Conservation (phyloP, 2,329 filamentous ascomycete genomes). For the Raffaelea arxii region DNA sequence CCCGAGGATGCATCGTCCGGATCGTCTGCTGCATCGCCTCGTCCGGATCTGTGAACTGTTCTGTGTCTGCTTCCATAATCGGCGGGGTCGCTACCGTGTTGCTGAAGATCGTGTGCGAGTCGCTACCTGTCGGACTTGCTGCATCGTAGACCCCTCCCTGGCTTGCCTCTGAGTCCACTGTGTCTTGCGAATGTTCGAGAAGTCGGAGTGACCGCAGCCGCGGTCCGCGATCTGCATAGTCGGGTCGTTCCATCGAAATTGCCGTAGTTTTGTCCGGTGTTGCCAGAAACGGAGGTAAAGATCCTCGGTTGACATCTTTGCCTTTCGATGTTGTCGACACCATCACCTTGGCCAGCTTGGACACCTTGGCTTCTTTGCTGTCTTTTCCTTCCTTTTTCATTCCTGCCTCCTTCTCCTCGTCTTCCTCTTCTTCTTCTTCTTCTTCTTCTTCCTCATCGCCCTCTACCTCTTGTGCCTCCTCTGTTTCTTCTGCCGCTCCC, state of each 20-base stretch:
- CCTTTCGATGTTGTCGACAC: too few species aligned
- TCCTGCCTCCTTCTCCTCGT: too few species aligned
- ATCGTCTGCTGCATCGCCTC: conserved; percentile 37
- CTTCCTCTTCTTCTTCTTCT: background rate
- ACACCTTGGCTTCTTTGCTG: background rate
- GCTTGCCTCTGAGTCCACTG: conserved; percentile 32
- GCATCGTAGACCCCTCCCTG: conserved; percentile 31
- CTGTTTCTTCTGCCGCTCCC: too few species aligned
- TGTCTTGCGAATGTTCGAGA: conserved; percentile 33
- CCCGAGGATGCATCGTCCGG: conserved; percentile 36
- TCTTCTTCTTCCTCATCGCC: too few species aligned
- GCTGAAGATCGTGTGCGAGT: conserved; percentile 50
- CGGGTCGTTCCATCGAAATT: background rate
- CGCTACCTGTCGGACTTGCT: conserved; percentile 42
- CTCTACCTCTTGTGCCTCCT: too few species aligned
- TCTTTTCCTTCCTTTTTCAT: background rate
- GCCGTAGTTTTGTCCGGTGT: conserved; percentile 43
- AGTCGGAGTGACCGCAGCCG: conserved; percentile 30
- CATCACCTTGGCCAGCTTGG: too few species aligned
- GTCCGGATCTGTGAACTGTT: conserved; percentile 45
- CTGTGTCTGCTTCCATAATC: conserved; percentile 61
- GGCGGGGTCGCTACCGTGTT: conserved; percentile 64
- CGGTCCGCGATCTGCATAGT: conserved; percentile 23
- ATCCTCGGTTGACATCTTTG: too few species aligned
- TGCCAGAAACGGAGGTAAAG: conserved; percentile 30